Conservation (phyloP, 2,329 filamentous ascomycete species). For the Boeremia lycopersici region DNA sequence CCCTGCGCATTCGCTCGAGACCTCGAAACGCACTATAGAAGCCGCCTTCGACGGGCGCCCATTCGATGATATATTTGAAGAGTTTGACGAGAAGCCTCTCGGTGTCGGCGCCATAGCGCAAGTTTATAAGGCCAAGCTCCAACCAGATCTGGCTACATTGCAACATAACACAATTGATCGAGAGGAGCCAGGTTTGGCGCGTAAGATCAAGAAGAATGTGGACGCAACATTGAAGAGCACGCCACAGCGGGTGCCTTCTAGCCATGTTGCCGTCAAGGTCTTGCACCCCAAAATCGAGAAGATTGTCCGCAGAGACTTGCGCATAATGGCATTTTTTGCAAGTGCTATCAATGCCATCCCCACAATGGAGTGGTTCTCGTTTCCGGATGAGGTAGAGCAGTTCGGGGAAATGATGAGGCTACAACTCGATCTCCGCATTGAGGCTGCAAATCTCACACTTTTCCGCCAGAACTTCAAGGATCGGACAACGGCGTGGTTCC, state of each 20-base stretch:
- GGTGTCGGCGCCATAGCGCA: constrained; percentile 97
- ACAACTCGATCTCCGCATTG: constrained; percentile 94
- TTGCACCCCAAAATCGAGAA: constrained; percentile 90
- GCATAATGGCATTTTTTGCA: constrained; percentile 94
- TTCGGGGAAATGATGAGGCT: constrained; percentile 99
- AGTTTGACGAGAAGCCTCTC: constrained; percentile 87
- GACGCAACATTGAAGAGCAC: constrained; percentile 85
- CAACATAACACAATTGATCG: constrained; percentile 61
- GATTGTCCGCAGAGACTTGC: constrained; percentile 85
- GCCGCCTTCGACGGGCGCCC: constrained; percentile 78
- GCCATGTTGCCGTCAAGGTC: constrained; percentile 94
- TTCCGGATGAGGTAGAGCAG: constrained; percentile 90
- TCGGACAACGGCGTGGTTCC: constrained; percentile 93
- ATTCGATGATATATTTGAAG: constrained; percentile 94
- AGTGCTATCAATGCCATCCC: constrained; percentile 82
- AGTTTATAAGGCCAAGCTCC: constrained; percentile 94
- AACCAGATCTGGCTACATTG: constrained; percentile 72
- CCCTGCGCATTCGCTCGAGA: constrained; percentile 82
- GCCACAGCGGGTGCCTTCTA: constrained; percentile 83
- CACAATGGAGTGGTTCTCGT: constrained; percentile 95
- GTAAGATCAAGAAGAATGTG: constrained; percentile 79
- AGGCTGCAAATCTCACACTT: constrained; percentile 84
- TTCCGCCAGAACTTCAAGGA: constrained; percentile 92
- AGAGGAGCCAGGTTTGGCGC: constrained; percentile 63
- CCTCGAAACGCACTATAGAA: constrained; percentile 79